Conservation (phyloP, 164 flowering plant species). For the Houttuynia cordata region DNA sequence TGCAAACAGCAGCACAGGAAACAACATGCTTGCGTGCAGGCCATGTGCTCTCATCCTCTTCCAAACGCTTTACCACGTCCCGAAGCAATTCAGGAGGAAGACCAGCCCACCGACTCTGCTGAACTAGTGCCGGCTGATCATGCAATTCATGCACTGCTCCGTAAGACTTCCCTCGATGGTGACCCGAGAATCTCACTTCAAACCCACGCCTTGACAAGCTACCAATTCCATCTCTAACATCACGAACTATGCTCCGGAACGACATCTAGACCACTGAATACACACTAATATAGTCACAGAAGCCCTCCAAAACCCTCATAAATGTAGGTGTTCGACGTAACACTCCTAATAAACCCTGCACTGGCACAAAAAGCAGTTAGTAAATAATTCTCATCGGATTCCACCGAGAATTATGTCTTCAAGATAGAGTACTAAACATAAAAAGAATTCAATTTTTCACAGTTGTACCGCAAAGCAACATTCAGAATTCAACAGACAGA, state of each 20-base stretch:
- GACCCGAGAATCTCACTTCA: constrained; percentile 66
- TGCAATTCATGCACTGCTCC: constrained; percentile 52
- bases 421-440: neutral
- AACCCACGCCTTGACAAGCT: constrained; percentile 81
- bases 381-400: neutral
- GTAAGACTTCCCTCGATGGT: constrained; percentile 61
- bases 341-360: neutral
- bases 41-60: constrained; percentile 82
- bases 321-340: neutral
- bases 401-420: neutral
- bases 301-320: neutral
- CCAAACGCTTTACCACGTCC: constrained; percentile 79
- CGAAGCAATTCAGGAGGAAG: constrained; percentile 85
- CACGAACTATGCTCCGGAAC: constrained; percentile 83
- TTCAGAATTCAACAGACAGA: too few relatives aligned
- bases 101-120: constrained; percentile 73
- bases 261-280: constrained; percentile 40
- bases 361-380: neutral
- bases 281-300: neutral
- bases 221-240: constrained; percentile 82
- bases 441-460: too few relatives aligned
- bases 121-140: constrained; percentile 41
- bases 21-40: constrained; percentile 83
- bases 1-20: constrained; percentile 86
- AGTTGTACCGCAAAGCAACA: too few relatives aligned